Conservation (phyloP, 2,329 filamentous ascomycete genomes). For the Emydomyces testavorans region DNA sequence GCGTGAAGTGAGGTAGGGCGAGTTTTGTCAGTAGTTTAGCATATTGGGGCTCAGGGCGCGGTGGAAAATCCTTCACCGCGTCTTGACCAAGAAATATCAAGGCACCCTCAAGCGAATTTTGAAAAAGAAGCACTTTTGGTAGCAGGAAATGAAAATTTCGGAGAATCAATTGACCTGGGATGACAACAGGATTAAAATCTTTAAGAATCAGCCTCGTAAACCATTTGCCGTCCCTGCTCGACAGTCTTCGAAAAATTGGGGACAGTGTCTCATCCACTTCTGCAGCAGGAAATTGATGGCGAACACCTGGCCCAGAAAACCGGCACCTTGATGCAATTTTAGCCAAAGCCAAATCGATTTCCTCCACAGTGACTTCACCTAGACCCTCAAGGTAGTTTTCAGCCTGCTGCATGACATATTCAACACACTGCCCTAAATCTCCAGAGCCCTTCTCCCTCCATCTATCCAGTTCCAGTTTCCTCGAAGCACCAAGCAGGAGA, state of each 20-base stretch:
- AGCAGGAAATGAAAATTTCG: constrained; percentile 56
- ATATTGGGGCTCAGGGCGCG: constrained; percentile 25
- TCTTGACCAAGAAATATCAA: constrained; percentile 41
- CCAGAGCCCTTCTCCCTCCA: constrained; percentile 50
- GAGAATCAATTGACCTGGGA: constrained; percentile 49
- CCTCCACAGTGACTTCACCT: constrained; percentile 52
- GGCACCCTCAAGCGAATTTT: constrained; percentile 55
- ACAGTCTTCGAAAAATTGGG: constrained; percentile 48
- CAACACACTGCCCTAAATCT: constrained; percentile 62
- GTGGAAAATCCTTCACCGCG: constrained; percentile 29
- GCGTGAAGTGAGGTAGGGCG: constrained; percentile 40
- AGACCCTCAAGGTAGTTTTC: constrained; percentile 35
- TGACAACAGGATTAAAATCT: constrained; percentile 53
- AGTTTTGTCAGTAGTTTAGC: constrained; percentile 23
- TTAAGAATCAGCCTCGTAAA: constrained; percentile 70
- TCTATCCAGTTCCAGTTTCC: constrained; percentile 49
- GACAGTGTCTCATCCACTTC: constrained; percentile 41
- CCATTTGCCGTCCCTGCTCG: constrained; percentile 71
- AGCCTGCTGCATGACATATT: constrained; percentile 51
- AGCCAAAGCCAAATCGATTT: constrained; percentile 58
- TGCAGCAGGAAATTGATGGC: constrained; percentile 29
- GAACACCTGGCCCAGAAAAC: constrained; percentile 58
- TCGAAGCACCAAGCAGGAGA: constrained; percentile 52
- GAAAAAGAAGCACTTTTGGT: constrained; percentile 57
- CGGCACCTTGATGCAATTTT: constrained; percentile 54